These are phyloP conservation scores for Colletotrichum filicis DNA, from an alignment of 2,329 filamentous ascomycete species.

Conservation along the genomic window DNA sequence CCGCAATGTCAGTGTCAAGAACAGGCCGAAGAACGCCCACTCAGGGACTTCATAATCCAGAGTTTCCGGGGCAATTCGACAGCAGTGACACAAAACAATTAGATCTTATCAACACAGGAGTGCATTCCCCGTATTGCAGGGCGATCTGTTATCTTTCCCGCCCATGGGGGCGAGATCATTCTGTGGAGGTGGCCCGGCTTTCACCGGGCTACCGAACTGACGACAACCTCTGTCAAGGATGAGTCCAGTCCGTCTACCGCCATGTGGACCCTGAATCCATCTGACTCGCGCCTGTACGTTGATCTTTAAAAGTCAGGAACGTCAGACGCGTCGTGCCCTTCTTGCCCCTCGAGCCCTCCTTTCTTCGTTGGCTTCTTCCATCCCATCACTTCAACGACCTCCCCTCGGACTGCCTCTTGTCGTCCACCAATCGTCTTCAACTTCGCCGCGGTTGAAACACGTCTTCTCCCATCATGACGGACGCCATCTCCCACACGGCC, in stretches of 20 bases:
- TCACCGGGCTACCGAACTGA: constrained; percentile 21
- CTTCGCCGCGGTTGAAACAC: background rate
- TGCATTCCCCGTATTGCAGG: constrained; percentile 23
- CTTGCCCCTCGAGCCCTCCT: constrained; percentile 11
- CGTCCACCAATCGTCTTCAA: background rate
- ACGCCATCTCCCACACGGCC: constrained; percentile 23
- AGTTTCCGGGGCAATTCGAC: background rate
- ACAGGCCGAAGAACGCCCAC: constrained; percentile 25
- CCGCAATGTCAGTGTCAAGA: constrained; percentile 5
- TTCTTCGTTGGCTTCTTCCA: background rate
- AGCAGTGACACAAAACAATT: constrained; percentile 32
- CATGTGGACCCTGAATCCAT: constrained; percentile 23
- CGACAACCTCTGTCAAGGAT: constrained; percentile 25
- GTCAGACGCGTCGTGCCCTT: constrained; percentile 13
- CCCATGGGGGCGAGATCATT: constrained; percentile 34
- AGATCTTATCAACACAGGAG: constrained; percentile 21
- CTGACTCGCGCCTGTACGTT: constrained; percentile 24
- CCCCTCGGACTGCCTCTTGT: background rate
- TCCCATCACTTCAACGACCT: background rate
- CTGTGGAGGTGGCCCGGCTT: constrained; percentile 28
- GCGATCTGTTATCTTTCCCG: constrained; percentile 26
- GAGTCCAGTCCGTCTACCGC: background rate
- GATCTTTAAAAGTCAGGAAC: constrained; percentile 19
- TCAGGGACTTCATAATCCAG: background rate
- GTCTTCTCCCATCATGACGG: constrained; percentile 14